Conservation (phyloP, 345 rosid genomes). For the Euphorbia pulcherrima region DNA sequence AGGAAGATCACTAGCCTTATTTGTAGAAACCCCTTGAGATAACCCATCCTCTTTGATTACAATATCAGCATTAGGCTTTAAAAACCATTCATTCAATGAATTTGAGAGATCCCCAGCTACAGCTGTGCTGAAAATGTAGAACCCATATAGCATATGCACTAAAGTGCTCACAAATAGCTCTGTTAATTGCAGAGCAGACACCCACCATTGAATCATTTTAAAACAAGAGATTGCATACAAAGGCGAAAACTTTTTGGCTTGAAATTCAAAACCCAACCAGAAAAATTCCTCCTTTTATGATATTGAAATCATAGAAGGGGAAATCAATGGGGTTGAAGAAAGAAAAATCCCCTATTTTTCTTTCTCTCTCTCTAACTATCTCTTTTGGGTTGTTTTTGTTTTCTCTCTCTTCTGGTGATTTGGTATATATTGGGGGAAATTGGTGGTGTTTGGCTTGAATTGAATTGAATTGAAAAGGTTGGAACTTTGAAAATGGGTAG, state of each 20-base stretch:
- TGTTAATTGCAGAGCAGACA: constrained; percentile 55
- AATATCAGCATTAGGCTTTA: constrained; percentile 43
- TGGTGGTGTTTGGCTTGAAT: too few relatives aligned
- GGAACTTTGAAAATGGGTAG: constrained; percentile 3
- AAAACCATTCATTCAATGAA: constrained; percentile 45
- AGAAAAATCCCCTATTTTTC: not conserved
- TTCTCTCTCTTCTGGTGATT: not conserved
- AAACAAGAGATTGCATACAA: not conserved
- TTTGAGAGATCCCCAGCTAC: constrained; percentile 82
- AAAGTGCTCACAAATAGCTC: constrained; percentile 76
- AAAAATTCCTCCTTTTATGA: constrained; percentile 22
- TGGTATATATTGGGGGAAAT: too few relatives aligned
- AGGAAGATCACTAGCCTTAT: constrained; percentile 44
- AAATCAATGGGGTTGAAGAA: not conserved
- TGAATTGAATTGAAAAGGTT: too few relatives aligned
- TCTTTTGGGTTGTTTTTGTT: not conserved
- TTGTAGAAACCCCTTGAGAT: not conserved
- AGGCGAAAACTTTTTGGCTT: too few relatives aligned
- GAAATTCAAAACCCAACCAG: constrained; percentile 2
- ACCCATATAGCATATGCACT: constrained; percentile 70
- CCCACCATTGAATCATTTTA: constrained; percentile 63
- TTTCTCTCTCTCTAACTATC: not conserved
- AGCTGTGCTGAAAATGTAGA: constrained; percentile 84
- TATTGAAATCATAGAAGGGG: constrained; percentile 18
- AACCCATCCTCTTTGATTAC: constrained; percentile 39